phyloP scores from a whole-genome alignment of 2,329 filamentous ascomycete genomes.

The Westerdykella aurantiaca region DNA sequence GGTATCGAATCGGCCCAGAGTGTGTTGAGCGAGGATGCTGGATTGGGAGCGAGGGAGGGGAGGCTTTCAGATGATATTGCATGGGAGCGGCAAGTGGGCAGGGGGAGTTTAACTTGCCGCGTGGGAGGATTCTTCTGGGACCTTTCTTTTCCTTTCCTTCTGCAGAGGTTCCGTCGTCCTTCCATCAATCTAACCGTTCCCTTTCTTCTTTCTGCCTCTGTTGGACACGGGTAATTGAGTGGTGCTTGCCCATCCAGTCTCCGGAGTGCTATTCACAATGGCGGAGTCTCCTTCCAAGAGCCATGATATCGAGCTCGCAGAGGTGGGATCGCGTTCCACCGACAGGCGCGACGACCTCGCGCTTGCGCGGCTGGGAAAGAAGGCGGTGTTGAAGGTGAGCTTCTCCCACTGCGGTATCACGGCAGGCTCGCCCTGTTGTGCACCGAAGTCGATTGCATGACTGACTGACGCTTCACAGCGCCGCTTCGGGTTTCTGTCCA shows the following conservation, averaged over 20 bases:
- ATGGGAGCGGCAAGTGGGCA: too few relatives aligned
- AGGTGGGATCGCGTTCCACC: slow-evolving; percentile 3
- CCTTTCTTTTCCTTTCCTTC: neutral
- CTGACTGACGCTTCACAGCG: slow-evolving; percentile 9
- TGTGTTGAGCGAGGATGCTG: too few relatives aligned
- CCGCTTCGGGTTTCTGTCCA: slow-evolving; percentile 22
- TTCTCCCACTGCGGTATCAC: neutral
- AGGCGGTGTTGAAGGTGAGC: neutral
- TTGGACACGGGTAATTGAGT: neutral
- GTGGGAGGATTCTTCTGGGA: too few relatives aligned
- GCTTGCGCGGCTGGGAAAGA: slow-evolving; percentile 2
- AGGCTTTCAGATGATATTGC: too few relatives aligned
- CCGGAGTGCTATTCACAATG: neutral
- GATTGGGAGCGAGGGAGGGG: too few relatives aligned
- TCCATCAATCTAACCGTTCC: neutral
- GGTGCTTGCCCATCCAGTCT: neutral
- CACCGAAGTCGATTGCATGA: neutral
- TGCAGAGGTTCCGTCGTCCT: neutral
- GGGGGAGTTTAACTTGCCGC: too few relatives aligned
- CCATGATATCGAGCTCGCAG: slow-evolving; percentile 11
- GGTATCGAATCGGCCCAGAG: too few relatives aligned
- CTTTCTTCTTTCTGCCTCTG: neutral
- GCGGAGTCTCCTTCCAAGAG: slow-evolving; percentile 6
- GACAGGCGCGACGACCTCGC: slow-evolving; percentile 1
- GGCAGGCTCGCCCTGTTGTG: too few relatives aligned